Base-by-base conservation (phyloP, 208 protist species). In the Trypanosoma platydactyli region DNA sequence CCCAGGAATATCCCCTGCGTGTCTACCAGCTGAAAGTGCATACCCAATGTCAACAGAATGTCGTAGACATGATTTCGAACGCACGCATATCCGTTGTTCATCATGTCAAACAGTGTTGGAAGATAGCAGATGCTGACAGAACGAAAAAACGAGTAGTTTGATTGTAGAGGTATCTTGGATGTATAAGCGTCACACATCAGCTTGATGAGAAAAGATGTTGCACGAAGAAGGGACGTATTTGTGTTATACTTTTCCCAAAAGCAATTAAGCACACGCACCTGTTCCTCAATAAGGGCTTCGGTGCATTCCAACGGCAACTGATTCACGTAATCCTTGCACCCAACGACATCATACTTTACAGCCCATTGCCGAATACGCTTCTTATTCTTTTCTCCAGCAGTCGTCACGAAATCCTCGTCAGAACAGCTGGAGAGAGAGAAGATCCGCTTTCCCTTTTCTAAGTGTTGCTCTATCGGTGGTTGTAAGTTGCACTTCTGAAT, bases 21-120 rank as follows among this genome's bases (percentile, higher is more conserved):
- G 77, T 96, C 91, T 12, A 96, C 76, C n/a, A 96, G 50, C 60
- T 94, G 91, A 51, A 96, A 62, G 64, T 96, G 91, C 51, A 86
- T 71, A 29, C 82, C 84, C 12, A 96, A 73, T 45, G 84, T 93
- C 12, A 94, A 45, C 2, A 96, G 46, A 53, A 96, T 84, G 72
- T 94, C 88, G 71, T 94, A 96, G 41, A 96, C 91, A 66, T 96
- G 86, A 49, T 83, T 83, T 60, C 86, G 81, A 62, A 96, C 86
- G 64, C 83, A 96, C 30, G 92, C 67, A 66, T 96, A 96, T 55
- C 91, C 86, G 66, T 81, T 92, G 60, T 80, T 71, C 87, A 94
- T 92, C 79, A 86, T 82, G 35, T 79, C 72, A 35, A 93, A 83
- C 35, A 94, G 69, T 58, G 79, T 87, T 27, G 87, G 84, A 40